Evolutionary conservation across 768 basidiomycete genomes (phyloP).

Genomic region (Tricholoma terreum): DNA sequence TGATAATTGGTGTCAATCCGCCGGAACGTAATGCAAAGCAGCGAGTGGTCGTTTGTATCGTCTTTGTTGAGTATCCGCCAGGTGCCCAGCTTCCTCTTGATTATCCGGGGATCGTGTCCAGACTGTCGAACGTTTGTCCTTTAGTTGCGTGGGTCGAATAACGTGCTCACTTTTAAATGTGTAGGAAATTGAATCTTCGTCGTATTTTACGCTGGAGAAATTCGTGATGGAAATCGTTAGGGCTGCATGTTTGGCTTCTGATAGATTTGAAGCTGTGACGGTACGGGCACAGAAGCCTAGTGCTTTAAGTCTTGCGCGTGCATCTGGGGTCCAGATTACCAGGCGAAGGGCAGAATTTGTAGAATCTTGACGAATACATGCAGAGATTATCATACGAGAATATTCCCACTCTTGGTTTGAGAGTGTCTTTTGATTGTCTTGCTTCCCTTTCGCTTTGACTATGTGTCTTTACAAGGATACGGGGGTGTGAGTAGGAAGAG

Average conservation of each 20-base stretch:
- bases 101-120: slow-evolving; percentile 35
- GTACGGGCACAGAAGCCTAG: slow-evolving; percentile 66
- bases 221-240: slow-evolving; percentile 48
- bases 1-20: slow-evolving; percentile 69
- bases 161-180: neutral
- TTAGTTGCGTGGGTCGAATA: no score
- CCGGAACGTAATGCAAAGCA: slow-evolving; percentile 68
- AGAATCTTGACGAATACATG: neutral
- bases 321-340: slow-evolving; percentile 61
- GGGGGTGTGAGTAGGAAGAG: no score
- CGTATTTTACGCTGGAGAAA: slow-evolving; percentile 61
- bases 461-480: no score
- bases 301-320: slow-evolving; percentile 65
- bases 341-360: slow-evolving; percentile 31
- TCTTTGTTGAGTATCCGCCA: slow-evolving; percentile 33
- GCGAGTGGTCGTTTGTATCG: slow-evolving; percentile 53
- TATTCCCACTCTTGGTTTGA: no score
- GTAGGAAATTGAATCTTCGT: slow-evolving; percentile 47
- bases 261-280: slow-evolving; percentile 37
- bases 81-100: slow-evolving; percentile 26
- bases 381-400: no score
- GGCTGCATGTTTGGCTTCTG: slow-evolving; percentile 32
- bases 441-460: no score
- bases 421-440: no score
- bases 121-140: slow-evolving; percentile 31